Percentiles rank a stretch among this genome's conserved stretches.
phyloP scores from a whole-genome alignment of 2,329 filamentous ascomycete species.

The Onygenales sp. region DNA sequence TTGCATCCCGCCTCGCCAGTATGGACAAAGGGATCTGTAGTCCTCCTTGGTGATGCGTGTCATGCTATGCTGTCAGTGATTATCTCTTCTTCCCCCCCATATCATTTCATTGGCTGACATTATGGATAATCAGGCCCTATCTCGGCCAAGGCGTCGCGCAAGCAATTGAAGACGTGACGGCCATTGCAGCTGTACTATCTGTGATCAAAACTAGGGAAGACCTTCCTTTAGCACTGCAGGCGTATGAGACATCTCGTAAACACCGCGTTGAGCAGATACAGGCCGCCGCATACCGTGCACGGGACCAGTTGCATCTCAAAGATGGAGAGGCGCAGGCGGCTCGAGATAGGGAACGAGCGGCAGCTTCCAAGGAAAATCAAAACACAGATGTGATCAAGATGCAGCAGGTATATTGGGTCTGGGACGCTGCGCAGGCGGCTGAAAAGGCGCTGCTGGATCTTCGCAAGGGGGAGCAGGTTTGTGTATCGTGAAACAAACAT shows the following conservation, averaged over 20 bases:
- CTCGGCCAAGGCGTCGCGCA: conserved; percentile 56
- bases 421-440: not conserved
- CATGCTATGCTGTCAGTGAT: conserved; percentile 45
- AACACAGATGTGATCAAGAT: conserved; percentile 32
- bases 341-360: conserved; percentile 42
- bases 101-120: not conserved
- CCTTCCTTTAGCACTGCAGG: conserved; percentile 44
- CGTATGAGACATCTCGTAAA: conserved; percentile 50
- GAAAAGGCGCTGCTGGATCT: not conserved
- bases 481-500: not conserved
- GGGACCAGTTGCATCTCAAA: conserved; percentile 46
- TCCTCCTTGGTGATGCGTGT: conserved; percentile 50
- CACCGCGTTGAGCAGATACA: conserved; percentile 48
- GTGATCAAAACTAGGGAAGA: conserved; percentile 35
- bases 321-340: conserved; percentile 51
- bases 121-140: conserved; percentile 36
- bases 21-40: conserved; percentile 47
- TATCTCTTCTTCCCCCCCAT: not conserved
- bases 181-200: conserved; percentile 43
- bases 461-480: not conserved
- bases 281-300: conserved; percentile 46
- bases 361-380: conserved; percentile 47
- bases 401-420: not conserved
- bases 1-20: conserved; percentile 53
- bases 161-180: conserved; percentile 54